Percentiles rank a stretch among this genome's conserved stretches.
phyloP scores from a whole-genome alignment of 2,329 filamentous ascomycete species.

The Xylariaceae sp. region DNA sequence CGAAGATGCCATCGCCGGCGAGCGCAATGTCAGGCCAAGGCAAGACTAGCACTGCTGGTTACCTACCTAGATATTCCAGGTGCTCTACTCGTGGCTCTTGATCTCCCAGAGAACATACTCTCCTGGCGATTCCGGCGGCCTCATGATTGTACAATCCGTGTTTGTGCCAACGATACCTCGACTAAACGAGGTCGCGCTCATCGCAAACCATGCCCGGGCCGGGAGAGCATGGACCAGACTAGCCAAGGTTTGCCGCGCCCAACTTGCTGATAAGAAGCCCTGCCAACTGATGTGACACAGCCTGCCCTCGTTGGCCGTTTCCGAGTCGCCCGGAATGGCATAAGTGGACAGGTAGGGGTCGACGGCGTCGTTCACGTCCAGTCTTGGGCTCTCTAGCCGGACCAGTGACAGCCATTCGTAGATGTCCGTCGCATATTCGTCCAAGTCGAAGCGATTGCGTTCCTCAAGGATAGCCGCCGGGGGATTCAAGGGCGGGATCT shows the following conservation, averaged over 20 bases:
- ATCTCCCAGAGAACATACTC: constrained; percentile 58
- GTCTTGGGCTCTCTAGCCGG: constrained; percentile 56
- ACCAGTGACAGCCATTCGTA: constrained; percentile 73
- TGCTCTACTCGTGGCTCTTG: constrained; percentile 33
- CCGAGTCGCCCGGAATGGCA: constrained; percentile 38
- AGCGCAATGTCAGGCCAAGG: constrained; percentile 57
- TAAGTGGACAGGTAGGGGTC: constrained; percentile 67
- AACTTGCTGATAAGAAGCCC: constrained; percentile 48
- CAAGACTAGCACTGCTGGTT: constrained; percentile 41
- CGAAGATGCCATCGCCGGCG: constrained; percentile 65
- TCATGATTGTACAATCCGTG: constrained; percentile 46
- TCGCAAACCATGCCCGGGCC: constrained; percentile 46
- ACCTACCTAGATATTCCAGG: background rate
- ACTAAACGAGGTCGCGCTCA: constrained; percentile 45
- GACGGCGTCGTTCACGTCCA: constrained; percentile 48
- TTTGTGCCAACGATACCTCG: constrained; percentile 35
- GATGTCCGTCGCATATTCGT: constrained; percentile 54
- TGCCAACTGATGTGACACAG: constrained; percentile 50
- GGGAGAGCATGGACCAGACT: constrained; percentile 36
- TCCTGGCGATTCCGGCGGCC: constrained; percentile 37
- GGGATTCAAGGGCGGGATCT: constrained; percentile 27
- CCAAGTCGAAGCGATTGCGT: constrained; percentile 42
- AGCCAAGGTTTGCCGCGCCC: constrained; percentile 42
- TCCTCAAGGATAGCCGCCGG: constrained; percentile 24
- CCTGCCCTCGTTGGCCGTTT: constrained; percentile 17